phyloP scores from a whole-genome alignment of 2,329 filamentous ascomycete genomes.

The Colletotrichum kahawae region DNA sequence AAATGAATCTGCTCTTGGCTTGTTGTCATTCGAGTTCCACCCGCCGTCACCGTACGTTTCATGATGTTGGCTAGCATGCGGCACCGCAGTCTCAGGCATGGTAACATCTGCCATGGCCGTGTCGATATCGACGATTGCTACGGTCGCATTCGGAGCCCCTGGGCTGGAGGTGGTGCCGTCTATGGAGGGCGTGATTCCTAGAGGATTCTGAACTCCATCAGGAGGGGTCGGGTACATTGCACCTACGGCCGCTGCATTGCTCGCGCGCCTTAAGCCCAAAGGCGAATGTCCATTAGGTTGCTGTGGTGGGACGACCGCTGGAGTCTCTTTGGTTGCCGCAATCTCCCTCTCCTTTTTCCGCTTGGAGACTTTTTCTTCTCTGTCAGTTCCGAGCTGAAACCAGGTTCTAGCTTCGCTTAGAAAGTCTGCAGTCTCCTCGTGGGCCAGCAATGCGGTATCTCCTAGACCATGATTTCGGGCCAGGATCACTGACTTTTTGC shows the following conservation, averaged over 20 bases:
- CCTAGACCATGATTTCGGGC: slow-evolving; percentile 43
- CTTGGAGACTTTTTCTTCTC: slow-evolving; percentile 51
- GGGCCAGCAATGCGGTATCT: slow-evolving; percentile 40
- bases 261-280: slow-evolving; percentile 53
- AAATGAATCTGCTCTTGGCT: slow-evolving; percentile 47
- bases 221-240: slow-evolving; percentile 76
- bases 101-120: slow-evolving; percentile 24
- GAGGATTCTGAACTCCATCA: slow-evolving; percentile 62
- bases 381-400: slow-evolving; percentile 48
- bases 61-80: slow-evolving; percentile 23
- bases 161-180: slow-evolving; percentile 63
- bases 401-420: slow-evolving; percentile 53
- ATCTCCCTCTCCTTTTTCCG: slow-evolving; percentile 57
- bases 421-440: slow-evolving; percentile 52
- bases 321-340: slow-evolving; percentile 44
- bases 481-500: slow-evolving; percentile 49
- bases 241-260: slow-evolving; percentile 49
- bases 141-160: slow-evolving; percentile 42
- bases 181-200: slow-evolving; percentile 60
- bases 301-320: slow-evolving; percentile 46
- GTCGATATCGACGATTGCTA: slow-evolving; percentile 39
- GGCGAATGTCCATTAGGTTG: slow-evolving; percentile 58
- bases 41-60: slow-evolving; percentile 37
- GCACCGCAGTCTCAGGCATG: slow-evolving; percentile 30
- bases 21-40: slow-evolving; percentile 48